Base-by-base conservation (phyloP, 257 asterid species). In the Mentha longifolia region DNA sequence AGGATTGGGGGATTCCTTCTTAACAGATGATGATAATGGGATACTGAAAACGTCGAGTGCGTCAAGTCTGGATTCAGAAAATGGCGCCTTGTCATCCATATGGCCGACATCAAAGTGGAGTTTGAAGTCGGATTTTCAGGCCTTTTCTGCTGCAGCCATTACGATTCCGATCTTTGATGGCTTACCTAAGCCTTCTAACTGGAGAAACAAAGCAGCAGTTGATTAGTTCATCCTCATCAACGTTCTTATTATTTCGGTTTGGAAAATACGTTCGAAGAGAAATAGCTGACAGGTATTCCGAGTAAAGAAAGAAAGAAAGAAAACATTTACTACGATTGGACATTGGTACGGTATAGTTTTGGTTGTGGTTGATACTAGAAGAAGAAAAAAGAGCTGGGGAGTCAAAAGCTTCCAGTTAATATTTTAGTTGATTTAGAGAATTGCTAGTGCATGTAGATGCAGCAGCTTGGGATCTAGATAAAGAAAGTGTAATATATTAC, bases 91-190 rank as follows among this genome's bases (percentile, higher is more conserved):
- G 67, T 83, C 86, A 61, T 85, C 95, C 45, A 61, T 90, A 8
- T 90, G 92, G 94, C 67, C 84, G n/a, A 61, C 90, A 9, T 72
- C 94, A n/a, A 88, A 84, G 73, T 92, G 96, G 96, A 85, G 84
- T 70, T 76, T 92, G 85, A 92, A 82, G 85, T 80, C 95, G 30
- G 97, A 88, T 75, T 81, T 90, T 52, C 96, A 82, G 74, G 86
- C 90, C 30, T 79, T 87, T 65, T 84, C 92, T 13, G 77, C 83
- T 71, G 86, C 96, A 47, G 88, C 89, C 72, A 82, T 87, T 77
- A 65, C 95, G 7, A 87, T 78, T 76, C 94, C 97, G 13, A 88
- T 90, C 80, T 85, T 91, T 55, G 95, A 91, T 74, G 94, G 97
- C 67, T 76, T 91, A 64, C 87, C 87, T 17, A 88, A 80, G 75